These are phyloP conservation scores for Trichoderma arundinaceum DNA, from an alignment of 2,329 filamentous ascomycete genomes.

Conservation along the genomic window DNA sequence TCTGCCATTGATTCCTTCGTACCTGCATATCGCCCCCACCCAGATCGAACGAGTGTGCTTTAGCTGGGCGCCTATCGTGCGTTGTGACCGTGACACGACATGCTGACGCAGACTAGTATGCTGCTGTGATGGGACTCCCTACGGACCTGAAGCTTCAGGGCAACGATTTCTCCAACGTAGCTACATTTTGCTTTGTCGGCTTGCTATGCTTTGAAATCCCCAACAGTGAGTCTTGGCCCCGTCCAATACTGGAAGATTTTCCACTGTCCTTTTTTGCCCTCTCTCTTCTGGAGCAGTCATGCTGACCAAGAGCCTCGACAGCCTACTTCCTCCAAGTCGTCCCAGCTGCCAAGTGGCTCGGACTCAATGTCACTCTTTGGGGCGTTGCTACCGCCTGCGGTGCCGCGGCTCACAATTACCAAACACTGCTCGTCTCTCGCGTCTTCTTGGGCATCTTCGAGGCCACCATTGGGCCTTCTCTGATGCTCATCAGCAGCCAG, in stretches of 20 bases:
- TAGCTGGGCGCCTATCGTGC: constrained; percentile 7
- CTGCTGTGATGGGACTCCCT: constrained; percentile 67
- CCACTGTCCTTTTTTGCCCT: neutral
- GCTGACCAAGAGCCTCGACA: constrained; percentile 35
- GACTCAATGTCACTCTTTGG: constrained; percentile 63
- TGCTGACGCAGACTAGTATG: constrained; percentile 54
- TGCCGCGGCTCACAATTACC: constrained; percentile 60
- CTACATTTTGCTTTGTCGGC: constrained; percentile 67
- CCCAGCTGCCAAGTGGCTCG: constrained; percentile 66
- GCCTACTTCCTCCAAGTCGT: constrained; percentile 65
- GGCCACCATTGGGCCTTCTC: constrained; percentile 63
- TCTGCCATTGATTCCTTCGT: neutral
- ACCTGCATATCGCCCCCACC: constrained; percentile 19
- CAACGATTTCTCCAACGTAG: constrained; percentile 67
- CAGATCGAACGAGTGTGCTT: constrained; percentile 12
- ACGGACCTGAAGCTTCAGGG: constrained; percentile 58
- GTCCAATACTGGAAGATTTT: neutral
- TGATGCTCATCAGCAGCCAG: constrained; percentile 65
- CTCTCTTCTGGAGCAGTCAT: neutral
- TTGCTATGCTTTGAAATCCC: constrained; percentile 64
- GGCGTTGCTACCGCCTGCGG: constrained; percentile 61
- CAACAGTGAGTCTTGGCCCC: constrained; percentile 52
- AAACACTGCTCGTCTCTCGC: constrained; percentile 58
- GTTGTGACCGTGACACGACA: constrained; percentile 11
- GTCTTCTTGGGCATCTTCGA: constrained; percentile 67